These are phyloP conservation scores for Paraphoma chrysanthemicola DNA, from an alignment of 2,329 filamentous ascomycete genomes.

Conservation along the genomic window DNA sequence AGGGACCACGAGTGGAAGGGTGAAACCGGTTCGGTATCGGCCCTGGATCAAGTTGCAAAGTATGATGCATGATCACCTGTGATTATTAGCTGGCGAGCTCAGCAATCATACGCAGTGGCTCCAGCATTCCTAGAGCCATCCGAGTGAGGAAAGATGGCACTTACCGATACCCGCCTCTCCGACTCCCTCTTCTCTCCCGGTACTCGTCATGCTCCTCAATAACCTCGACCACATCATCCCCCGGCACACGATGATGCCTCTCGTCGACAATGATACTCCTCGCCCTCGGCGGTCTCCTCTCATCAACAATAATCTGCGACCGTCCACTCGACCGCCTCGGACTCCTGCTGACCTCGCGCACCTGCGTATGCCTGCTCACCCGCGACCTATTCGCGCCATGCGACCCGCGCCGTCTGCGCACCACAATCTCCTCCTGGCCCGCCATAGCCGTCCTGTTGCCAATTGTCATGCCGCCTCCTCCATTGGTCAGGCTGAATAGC, in stretches of 20 bases:
- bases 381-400: conserved; percentile 40
- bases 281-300: conserved; percentile 39
- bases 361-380: conserved; percentile 36
- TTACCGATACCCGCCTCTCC: conserved; percentile 57
- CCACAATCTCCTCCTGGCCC: conserved; percentile 67
- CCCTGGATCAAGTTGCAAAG: background rate
- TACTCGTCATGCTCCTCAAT: conserved; percentile 62
- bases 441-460: conserved; percentile 49
- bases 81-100: too few species aligned
- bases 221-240: conserved; percentile 65
- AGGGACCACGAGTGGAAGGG: background rate
- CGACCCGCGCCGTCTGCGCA: conserved; percentile 38
- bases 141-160: conserved; percentile 29
- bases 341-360: conserved; percentile 48
- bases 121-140: background rate
- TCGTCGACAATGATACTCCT: conserved; percentile 55
- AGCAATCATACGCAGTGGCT: background rate
- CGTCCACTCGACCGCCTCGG: conserved; percentile 38
- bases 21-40: background rate
- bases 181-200: conserved; percentile 44
- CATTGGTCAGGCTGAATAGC: conserved; percentile 51
- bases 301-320: conserved; percentile 49
- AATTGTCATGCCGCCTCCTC: conserved; percentile 30
- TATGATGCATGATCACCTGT: background rate
- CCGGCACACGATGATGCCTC: conserved; percentile 47